Base-by-base conservation (phyloP, 1,139 yeast genomes). In the Geotrichum europaeum region DNA sequence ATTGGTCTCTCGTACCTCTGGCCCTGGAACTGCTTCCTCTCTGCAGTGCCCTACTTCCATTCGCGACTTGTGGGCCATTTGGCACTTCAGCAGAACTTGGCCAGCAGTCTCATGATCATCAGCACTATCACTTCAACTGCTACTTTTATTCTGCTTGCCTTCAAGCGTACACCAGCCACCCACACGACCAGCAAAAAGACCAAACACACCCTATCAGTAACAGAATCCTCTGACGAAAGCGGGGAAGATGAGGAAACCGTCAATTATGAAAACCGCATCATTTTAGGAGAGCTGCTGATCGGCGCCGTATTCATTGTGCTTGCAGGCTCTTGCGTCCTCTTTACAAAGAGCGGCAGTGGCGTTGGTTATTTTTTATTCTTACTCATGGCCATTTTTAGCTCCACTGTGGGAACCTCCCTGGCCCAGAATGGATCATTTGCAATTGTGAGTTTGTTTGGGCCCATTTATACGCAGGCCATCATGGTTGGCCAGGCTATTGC, bases 401-500 rank as follows among this genome's bases (percentile, higher is more conserved):
- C 73, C 53, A 69, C 77, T 68, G 1, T 74, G 76, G 68, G 80
- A 79, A 64, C 89, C 83, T 89, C 63, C 68, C 51, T 86, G 75
- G 86, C 95, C 1, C 99, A 94, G 70, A 94, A 90, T 69, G 98
- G 98, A 10, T 81, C 89, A 20, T 84, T 91, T 85, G 96, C 98
- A 1, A 79, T 89, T 43, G 96, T 89, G 3, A 89, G 88, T 68
- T 86, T 88, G 3, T 79, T 85, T 71, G 95, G 96, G 1, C 83
- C 90, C 3, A 79, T 84, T 2, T 89, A 85, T 70, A 89, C 92
- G 20, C 96, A 92, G 69, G 96, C 89, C 0, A 88, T 88, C 3
- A 89, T 94, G 88, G 92, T 92, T 3, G 99, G 99, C 0, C 97
- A 94, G 73, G 97, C 96, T 0, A 78, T 92, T 13, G 91, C 97